Percentiles rank a stretch among this genome's conserved stretches.
Evolutionary conservation across 2,329 filamentous ascomycete species (phyloP).

Genomic region (Aspergillus pseudonomiae): DNA sequence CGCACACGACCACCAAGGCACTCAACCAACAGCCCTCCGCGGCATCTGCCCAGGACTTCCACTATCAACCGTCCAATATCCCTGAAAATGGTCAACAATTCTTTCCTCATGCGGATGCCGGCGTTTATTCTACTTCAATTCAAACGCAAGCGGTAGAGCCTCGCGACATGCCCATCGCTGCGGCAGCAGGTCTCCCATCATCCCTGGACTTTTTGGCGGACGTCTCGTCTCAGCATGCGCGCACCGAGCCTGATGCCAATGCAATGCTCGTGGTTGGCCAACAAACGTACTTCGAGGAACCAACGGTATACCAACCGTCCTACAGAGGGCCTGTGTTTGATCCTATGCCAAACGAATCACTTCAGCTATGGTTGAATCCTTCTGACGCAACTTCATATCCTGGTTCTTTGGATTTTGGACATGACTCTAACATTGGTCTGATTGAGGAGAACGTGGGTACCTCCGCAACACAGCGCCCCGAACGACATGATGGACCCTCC

Average conservation of each 20-base stretch:
- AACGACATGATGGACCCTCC: constrained; percentile 28
- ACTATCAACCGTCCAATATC: constrained; percentile 28
- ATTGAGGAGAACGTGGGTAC: constrained; percentile 25
- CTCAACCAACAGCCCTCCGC: constrained; percentile 39
- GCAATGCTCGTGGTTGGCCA: constrained; percentile 34
- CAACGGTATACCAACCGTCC: constrained; percentile 23
- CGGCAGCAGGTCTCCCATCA: constrained; percentile 33
- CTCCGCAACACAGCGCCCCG: constrained; percentile 28
- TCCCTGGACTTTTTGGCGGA: constrained; percentile 46
- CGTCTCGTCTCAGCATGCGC: constrained; percentile 38
- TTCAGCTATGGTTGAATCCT: constrained; percentile 42
- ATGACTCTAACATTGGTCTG: constrained; percentile 28
- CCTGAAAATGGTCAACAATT: constrained; percentile 21
- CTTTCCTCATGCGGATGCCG: constrained; percentile 18
- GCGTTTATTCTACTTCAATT: constrained; percentile 20
- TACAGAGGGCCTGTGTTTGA: constrained; percentile 31
- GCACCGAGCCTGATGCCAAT: constrained; percentile 31
- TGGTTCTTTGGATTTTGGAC: constrained; percentile 33
- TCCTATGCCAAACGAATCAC: constrained; percentile 33
- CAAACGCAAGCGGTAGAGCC: constrained; percentile 20
- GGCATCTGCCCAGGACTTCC: constrained; percentile 26
- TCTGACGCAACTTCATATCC: constrained; percentile 33
- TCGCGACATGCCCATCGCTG: constrained; percentile 31
- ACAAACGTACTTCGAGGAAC: constrained; percentile 33
- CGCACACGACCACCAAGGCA: constrained; percentile 15